phyloP scores from a whole-genome alignment of 176 grass and related monocot species.

The Bonia amplexicaulis region DNA sequence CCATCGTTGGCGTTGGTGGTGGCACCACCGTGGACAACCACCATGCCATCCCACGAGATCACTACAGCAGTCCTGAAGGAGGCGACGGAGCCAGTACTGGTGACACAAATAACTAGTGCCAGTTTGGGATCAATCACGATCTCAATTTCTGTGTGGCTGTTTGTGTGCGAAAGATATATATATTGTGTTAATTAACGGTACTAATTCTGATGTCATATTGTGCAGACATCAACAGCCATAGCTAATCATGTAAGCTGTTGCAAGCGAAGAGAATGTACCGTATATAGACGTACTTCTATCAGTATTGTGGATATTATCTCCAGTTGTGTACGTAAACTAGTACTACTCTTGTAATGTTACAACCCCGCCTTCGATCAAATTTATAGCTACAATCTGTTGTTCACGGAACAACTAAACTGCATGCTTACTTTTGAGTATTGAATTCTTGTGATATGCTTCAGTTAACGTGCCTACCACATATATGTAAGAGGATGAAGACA shows the following conservation, averaged over 20 bases:
- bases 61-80: conserved; percentile 40
- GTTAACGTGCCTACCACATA: no score
- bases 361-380: no score
- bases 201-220: neutral
- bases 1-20: neutral
- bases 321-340: no score
- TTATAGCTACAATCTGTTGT: no score
- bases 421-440: neutral
- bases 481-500: no score
- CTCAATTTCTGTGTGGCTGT: neutral
- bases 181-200: neutral
- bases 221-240: neutral
- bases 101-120: conserved; percentile 36
- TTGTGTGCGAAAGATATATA: neutral
- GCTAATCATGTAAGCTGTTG: neutral
- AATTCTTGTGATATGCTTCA: neutral
- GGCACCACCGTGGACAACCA: conserved; percentile 38
- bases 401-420: no score
- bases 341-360: no score
- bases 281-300: no score
- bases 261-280: neutral
- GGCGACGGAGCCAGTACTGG: neutral
- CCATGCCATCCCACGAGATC: conserved; percentile 50
- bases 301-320: no score
- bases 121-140: neutral